Percentiles rank a stretch among this genome's conserved stretches.
Evolutionary conservation across 768 basidiomycete species (phyloP).

Genomic region (Lanmaoa pseudosensibilis): DNA sequence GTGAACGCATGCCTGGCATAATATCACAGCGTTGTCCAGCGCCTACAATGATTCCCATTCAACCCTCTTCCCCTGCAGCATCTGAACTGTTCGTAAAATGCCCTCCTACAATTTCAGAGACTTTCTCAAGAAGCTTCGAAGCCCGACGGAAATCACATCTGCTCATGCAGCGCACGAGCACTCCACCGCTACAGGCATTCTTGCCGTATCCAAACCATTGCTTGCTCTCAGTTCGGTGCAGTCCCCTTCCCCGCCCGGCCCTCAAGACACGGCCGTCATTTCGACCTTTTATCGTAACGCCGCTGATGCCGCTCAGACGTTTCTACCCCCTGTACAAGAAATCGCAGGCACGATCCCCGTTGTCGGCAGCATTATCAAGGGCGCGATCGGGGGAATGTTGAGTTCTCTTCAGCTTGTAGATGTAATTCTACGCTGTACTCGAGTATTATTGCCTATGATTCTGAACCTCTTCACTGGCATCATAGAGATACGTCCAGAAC

Average conservation of each 20-base stretch:
- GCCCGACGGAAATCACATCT: too few relatives aligned
- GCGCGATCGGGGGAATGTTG: background rate
- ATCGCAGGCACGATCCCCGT: background rate
- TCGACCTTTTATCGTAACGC: background rate
- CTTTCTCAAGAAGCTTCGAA: background rate
- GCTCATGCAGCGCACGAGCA: background rate
- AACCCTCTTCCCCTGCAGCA: too few relatives aligned
- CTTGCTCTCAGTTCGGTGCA: background rate
- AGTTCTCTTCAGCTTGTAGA: conserved; percentile 2
- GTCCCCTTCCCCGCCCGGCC: background rate
- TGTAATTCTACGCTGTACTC: background rate
- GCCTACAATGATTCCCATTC: too few relatives aligned
- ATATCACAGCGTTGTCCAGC: too few relatives aligned
- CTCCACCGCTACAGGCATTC: background rate
- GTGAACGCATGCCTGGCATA: too few relatives aligned
- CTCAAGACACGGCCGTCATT: background rate
- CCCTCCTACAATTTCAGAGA: too few relatives aligned
- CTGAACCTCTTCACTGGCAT: background rate
- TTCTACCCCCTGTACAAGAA: conserved; percentile 1
- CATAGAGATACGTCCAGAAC: conserved; percentile 4
- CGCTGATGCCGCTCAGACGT: background rate
- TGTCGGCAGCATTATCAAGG: background rate
- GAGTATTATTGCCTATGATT: background rate
- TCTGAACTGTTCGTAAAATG: too few relatives aligned
- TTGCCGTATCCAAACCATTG: background rate